Evolutionary conservation across 164 flowering plant genomes (phyloP).

Genomic region (Paratinospora sagittata): DNA sequence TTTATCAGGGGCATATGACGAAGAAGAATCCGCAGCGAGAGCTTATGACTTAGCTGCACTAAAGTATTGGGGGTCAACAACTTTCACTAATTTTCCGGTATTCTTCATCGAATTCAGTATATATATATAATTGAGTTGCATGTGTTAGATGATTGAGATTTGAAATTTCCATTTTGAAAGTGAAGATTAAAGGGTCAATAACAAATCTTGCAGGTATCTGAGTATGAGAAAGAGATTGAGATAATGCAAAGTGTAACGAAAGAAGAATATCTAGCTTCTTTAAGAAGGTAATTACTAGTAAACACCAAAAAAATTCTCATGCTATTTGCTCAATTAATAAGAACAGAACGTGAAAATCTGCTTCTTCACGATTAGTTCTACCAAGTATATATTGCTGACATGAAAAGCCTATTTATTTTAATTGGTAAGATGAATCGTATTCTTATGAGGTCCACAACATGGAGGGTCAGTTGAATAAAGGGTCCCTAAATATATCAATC

Average conservation of each 20-base stretch:
- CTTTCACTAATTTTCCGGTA: slow-evolving; percentile 53
- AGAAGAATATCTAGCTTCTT: slow-evolving; percentile 53
- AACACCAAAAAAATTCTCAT: no score
- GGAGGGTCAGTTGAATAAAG: neutral
- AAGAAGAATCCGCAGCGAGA: slow-evolving; percentile 65
- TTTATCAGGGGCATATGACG: slow-evolving; percentile 48
- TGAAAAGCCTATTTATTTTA: neutral
- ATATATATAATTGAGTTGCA: neutral
- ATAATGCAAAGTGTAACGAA: slow-evolving; percentile 40
- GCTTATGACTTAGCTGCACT: slow-evolving; percentile 62
- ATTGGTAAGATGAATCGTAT: no score
- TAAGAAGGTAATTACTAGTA: slow-evolving; percentile 40
- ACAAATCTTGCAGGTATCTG: slow-evolving; percentile 29
- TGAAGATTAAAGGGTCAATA: neutral
- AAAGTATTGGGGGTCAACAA: slow-evolving; percentile 57
- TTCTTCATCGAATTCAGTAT: neutral
- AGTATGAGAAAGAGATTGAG: slow-evolving; percentile 44
- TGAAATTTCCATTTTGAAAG: neutral
- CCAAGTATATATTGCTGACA: no score
- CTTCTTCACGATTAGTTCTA: no score
- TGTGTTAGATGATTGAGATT: neutral
- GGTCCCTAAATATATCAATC: no score
- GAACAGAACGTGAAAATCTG: no score
- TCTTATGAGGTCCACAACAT: no score
- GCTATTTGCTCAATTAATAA: no score